Evolutionary conservation across 2,329 filamentous ascomycete species (phyloP).

Genomic region (Curvularia spicifera): DNA sequence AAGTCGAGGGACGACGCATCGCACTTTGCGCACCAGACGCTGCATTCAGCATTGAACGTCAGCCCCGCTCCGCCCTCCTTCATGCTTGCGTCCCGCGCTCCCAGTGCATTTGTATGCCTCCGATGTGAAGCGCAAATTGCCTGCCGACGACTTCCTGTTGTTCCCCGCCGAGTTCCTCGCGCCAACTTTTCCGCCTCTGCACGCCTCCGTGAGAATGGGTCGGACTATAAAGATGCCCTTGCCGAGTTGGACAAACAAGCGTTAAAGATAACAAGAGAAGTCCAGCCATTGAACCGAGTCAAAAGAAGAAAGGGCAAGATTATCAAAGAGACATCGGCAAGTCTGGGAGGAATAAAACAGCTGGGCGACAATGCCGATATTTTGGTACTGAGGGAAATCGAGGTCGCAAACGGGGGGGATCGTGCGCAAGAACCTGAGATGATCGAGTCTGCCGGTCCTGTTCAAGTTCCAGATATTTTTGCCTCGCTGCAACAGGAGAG

Average conservation of each 20-base stretch:
- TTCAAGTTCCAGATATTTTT: slow-evolving; percentile 32
- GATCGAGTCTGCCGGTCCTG: slow-evolving; percentile 14
- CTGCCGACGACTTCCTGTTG: slow-evolving; percentile 26
- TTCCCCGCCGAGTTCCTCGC: slow-evolving; percentile 23
- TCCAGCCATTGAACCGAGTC: slow-evolving; percentile 29
- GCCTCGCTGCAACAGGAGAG: slow-evolving; percentile 37
- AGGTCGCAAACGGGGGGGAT: slow-evolving; percentile 7
- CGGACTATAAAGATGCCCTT: slow-evolving; percentile 14
- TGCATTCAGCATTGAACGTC: slow-evolving; percentile 6
- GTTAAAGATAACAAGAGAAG: slow-evolving; percentile 18
- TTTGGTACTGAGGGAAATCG: slow-evolving; percentile 42
- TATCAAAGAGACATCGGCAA: slow-evolving; percentile 38
- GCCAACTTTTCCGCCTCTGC: slow-evolving; percentile 40
- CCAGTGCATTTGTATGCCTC: slow-evolving; percentile 49
- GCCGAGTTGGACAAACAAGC: slow-evolving; percentile 1
- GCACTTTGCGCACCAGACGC: slow-evolving; percentile 14
- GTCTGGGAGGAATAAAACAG: slow-evolving; percentile 37
- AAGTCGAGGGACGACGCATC: slow-evolving; percentile 28
- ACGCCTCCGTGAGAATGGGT: slow-evolving; percentile 29
- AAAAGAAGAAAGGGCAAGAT: slow-evolving; percentile 32
- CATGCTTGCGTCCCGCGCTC: slow-evolving; percentile 48
- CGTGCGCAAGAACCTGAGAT: slow-evolving; percentile 7
- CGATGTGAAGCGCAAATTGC: slow-evolving; percentile 47
- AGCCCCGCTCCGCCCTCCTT: slow-evolving; percentile 19
- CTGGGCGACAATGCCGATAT: slow-evolving; percentile 47